A percentile compares a stretch with the other conserved stretches of the same genome.
phyloP scores from a whole-genome alignment of 345 rosid genomes.

The Linum trigynum region DNA sequence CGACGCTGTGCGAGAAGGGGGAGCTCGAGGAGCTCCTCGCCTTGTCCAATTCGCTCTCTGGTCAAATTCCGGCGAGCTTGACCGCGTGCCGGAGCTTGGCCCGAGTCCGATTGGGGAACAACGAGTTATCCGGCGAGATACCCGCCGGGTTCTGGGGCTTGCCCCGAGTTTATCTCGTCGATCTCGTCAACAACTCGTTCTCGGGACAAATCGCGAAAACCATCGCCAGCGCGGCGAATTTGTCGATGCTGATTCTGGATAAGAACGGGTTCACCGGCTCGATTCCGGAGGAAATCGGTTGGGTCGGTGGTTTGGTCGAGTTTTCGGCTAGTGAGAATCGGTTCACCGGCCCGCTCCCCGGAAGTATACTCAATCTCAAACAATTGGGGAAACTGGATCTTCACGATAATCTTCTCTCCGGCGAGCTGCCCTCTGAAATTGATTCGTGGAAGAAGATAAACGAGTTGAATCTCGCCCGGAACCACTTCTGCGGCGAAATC shows the following conservation, averaged over 20 bases:
- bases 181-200: constrained; percentile 49
- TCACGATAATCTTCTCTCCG: constrained; percentile 52
- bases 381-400: constrained; percentile 71
- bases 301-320: constrained; percentile 36
- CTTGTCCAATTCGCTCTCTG: constrained; percentile 59
- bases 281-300: constrained; percentile 75
- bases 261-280: constrained; percentile 59
- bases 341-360: constrained; percentile 59
- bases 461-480: constrained; percentile 65
- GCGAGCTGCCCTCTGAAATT: constrained; percentile 53
- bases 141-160: constrained; percentile 83
- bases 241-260: constrained; percentile 52
- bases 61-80: constrained; percentile 50
- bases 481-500: constrained; percentile 48
- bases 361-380: constrained; percentile 44
- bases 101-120: constrained; percentile 64
- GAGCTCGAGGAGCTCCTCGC: constrained; percentile 65
- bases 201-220: constrained; percentile 56
- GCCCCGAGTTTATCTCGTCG: constrained; percentile 69
- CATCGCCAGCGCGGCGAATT: constrained; percentile 54
- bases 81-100: constrained; percentile 50
- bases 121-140: constrained; percentile 64
- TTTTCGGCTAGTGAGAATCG: constrained; percentile 55
- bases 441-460: constrained; percentile 69
- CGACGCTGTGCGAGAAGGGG: constrained; percentile 51